A percentile compares a stretch with the other conserved stretches of the same genome.
phyloP scores from a whole-genome alignment of 495 filamentous ascomycete species.

The Annulohypoxylon bovei region DNA sequence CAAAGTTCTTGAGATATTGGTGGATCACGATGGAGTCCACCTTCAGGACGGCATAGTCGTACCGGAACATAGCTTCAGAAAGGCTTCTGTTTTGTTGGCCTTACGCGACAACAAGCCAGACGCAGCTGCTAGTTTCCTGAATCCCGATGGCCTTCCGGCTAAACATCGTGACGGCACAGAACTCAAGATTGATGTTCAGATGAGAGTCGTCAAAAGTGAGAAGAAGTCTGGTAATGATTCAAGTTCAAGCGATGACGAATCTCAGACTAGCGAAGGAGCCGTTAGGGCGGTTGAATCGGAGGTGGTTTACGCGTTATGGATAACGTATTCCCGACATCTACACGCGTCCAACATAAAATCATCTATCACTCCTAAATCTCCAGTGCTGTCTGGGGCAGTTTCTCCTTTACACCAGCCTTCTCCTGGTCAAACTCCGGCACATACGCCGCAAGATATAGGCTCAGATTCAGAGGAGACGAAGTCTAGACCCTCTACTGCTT shows the following conservation, averaged over 20 bases:
- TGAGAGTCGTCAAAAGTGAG: slow-evolving; percentile 94
- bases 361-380: slow-evolving; percentile 64
- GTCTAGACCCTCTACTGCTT: slow-evolving; percentile 55
- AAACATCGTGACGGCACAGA: slow-evolving; percentile 89
- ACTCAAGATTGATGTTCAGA: slow-evolving; percentile 91
- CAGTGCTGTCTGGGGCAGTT: slow-evolving; percentile 65
- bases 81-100: slow-evolving; percentile 83
- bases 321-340: slow-evolving; percentile 93
- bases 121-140: slow-evolving; percentile 78
- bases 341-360: slow-evolving; percentile 67
- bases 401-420: slow-evolving; percentile 80
- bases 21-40: slow-evolving; percentile 83
- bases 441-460: slow-evolving; percentile 61
- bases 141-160: slow-evolving; percentile 83
- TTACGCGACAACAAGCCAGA: slow-evolving; percentile 81
- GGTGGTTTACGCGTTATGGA: slow-evolving; percentile 94
- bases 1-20: slow-evolving; percentile 78
- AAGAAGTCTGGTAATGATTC: slow-evolving; percentile 54
- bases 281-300: slow-evolving; percentile 62
- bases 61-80: slow-evolving; percentile 93
- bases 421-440: slow-evolving; percentile 72
- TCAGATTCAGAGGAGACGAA: slow-evolving; percentile 58
- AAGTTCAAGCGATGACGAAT: slow-evolving; percentile 63
- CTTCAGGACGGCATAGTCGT: slow-evolving; percentile 95
- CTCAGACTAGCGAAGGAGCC: slow-evolving; percentile 46